Base-by-base conservation (phyloP, 352 stramenopile genomes). In the Globisporangium okanoganense region DNA sequence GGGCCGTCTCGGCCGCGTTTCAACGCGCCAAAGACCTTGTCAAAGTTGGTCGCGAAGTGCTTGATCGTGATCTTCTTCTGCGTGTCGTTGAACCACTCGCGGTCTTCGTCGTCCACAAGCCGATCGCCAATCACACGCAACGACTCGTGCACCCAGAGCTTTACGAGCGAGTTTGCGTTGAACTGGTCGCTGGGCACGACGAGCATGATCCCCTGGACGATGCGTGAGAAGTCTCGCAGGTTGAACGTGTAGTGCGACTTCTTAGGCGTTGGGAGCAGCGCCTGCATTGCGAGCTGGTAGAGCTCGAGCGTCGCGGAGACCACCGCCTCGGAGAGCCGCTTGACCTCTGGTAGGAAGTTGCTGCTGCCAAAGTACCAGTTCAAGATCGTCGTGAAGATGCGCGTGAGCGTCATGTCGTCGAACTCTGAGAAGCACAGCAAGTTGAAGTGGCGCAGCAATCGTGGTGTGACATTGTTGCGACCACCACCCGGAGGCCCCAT, bases 241-340 rank as follows among this genome's bases (percentile, higher is more conserved):
- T 98, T 98, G 72, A 98, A 98, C 16, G 94, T 98, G 73, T 98
- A 98, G 73, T 98, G 95, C 16, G 85, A 96, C 74, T 98, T 98
- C 27, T 92, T 90, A 0, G 95, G 95, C 13, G 95, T 98, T 27
- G 94, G 93, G 3, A 98, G 78, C 31, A 98, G 71, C 25, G 78
- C 68, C 20, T 77, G 73, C 75, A 96, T 96, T 3, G 83, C 73
- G 9, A 83, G 75, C 61, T 93, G 81, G 65, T 98, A 98, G 20
- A 94, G 79, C 33, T 96, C 87, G n/a, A 98, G 68, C 1, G 94
- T 98, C 16, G 92, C 90, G 5, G 85, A 77, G 7, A 98, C 93
- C 13, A 98, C 75, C 0, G 73, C 69, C 43, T 90, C 83, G 0
- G 83, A 79, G 0, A 95, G 67, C 8, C 78, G 73, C 63, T 91